phyloP scores from a whole-genome alignment of 177 flowering plant genomes.

The Vitis hybrid region DNA sequence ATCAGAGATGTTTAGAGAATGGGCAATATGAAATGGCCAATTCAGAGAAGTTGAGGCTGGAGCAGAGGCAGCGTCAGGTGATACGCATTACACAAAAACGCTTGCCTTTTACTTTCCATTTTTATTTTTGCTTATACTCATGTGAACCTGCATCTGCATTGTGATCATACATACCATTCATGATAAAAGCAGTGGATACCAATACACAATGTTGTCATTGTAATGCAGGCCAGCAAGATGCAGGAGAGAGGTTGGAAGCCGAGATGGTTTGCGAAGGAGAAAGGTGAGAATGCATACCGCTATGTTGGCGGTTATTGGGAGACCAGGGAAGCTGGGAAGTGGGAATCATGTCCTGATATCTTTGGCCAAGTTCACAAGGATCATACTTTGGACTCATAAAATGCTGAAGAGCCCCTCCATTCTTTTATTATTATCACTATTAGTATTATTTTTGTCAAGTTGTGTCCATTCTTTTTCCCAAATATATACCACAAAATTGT shows the following conservation, averaged over 20 bases:
- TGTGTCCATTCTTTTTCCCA: no score
- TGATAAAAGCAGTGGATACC: not conserved
- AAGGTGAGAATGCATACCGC: conserved; percentile 44
- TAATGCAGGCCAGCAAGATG: conserved; percentile 61
- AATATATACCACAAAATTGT: no score
- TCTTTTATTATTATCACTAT: no score
- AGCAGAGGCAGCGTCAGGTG: conserved; percentile 50
- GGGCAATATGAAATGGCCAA: conserved; percentile 51
- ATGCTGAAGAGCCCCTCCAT: no score
- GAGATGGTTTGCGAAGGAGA: conserved; percentile 67
- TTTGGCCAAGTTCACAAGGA: conserved; percentile 61
- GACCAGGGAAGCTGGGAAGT: conserved; percentile 52
- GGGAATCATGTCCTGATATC: conserved; percentile 71
- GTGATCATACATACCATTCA: no score
- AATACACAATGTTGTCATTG: not conserved
- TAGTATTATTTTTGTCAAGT: no score
- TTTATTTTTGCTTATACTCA: not conserved
- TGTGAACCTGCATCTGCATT: no score
- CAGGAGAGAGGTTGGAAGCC: conserved; percentile 87
- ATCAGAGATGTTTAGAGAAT: conserved; percentile 46
- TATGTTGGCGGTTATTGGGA: conserved; percentile 83
- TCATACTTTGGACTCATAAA: conserved; percentile 16
- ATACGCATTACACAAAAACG: no score
- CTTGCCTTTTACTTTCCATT: not conserved
- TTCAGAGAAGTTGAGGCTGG: conserved; percentile 51